Base-by-base conservation (phyloP, 192 early-diverging fungal genomes). In the Pilaira anomala region DNA sequence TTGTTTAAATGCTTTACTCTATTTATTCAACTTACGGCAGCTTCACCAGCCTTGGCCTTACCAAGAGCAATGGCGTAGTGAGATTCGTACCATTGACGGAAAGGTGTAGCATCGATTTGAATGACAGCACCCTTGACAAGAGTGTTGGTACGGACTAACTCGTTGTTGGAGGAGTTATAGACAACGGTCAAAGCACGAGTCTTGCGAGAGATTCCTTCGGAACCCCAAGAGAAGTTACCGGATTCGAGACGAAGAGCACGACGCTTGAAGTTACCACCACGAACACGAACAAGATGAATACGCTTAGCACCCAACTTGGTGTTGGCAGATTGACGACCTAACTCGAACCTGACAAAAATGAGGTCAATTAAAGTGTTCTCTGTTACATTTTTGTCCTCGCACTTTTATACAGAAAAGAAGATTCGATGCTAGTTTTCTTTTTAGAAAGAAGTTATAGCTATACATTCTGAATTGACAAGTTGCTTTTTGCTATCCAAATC, bases 81-180 rank as follows among this genome's bases (percentile, higher is more conserved):
- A 70, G 90, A 80, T 85, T 99, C 97, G 82, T 93, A 98, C 95
- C 95, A 99, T 80, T 99, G 95, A 72, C 95, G 90, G 94, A 98
- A 99, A 55, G 97, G 97, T 62, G 94, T 93, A 64, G 95, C 97
- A 83, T 99, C 97, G 69, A 99, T 90, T 79, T 99, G 93, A 59
- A 99, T 87, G 63, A 99, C 91, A 65, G 90, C 87, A 69, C 94
- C 93, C 91, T 99, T 99, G 50, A 99, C 97, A 49, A 99, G 85
- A 57, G 97, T 99, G 88, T 95, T 95, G 86, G 97, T 99, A 78
- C 97, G 94, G 83, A 99, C 97, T 74, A 99, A 86, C 84, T 99
- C 97, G 89, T 99, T 99, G 93, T 98, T 98, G 79, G 97, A 94
- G 71, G 97, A 89, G 85, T 99, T 99, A 91, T 98, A 99, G 68